Base-by-base conservation (phyloP, 305 asterid species). In the Rubia tinctorum region DNA sequence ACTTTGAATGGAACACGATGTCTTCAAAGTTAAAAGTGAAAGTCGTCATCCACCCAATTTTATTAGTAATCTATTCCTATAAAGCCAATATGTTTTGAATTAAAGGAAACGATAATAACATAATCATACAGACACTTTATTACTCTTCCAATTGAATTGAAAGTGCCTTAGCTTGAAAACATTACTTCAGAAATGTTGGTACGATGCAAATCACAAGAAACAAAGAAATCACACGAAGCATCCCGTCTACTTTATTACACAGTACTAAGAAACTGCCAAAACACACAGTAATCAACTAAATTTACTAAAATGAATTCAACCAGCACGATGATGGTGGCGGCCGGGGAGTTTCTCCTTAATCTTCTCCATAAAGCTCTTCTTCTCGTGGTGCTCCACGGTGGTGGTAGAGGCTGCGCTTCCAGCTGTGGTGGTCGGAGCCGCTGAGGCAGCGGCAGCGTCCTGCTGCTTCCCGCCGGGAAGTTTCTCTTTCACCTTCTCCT, bases 311-410 rank as follows among this genome's bases (percentile, higher is more conserved):
- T 0, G 9, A 60, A n/a, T 40, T 39, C 23, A 64, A 25, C 56
- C 66, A 75, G 71, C 79, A 23, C 77, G 40, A 78, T 82, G 88
- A 40, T 79, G 40, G 80, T 83, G 88, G 40, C 78, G 93, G 75
- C 97, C 97, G 0, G 96, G 97, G 5, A 94, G 84, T 64, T 87
- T 94, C 82, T 91, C 90, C 69, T 56, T 93, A 60, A 93, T 91
- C 88, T 84, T 93, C 74, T 86, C 93, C 79, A 93, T 62, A 55
- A 91, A 45, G 14, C 98, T 82, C 75, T 88, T 88, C 88, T 91
- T 94, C 85, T 91, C 96, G 9, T 84, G 93, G 66, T 58, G 73
- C 3, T 55, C 22, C 9, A 77, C 86, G 23, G 67, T 60, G 23
- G 82, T 76, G 10, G 82, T 71, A 0, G 88, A 56, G 71, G 85